Evolutionary conservation across 2,329 filamentous ascomycete species (phyloP), one percentile per base, ranked within the genome.

Genomic region (Rutstroemia sp.): DNA sequence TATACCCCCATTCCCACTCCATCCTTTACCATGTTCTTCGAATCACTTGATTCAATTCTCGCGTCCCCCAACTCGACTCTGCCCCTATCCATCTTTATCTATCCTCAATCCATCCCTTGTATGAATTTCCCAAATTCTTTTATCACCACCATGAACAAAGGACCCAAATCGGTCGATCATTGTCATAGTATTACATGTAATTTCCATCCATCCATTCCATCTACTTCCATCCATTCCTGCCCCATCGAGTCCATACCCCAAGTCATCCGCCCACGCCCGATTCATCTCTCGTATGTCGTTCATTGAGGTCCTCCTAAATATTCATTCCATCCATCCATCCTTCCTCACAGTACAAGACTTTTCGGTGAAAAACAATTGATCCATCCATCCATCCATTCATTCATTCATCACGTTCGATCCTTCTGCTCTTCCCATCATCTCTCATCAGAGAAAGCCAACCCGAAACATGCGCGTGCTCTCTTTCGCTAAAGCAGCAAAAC

Each of bases 111-210:
- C 30, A 34, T 27, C 25, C 51, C 51, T 34, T 40, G 51, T 39
- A 53, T 53, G 51, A 40, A 19, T 39, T 53, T 34, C 47, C 40
- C 51, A 38, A 47, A 50, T 39, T 44, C 40, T 39, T 36, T 36
- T 39, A 14, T 54, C 52, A 54, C 44, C 52, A 14, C 52, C 19
- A 49, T 48, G 51, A 54, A 58, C 60, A 63, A 63, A 49, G 61
- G 59, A 61, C 61, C 57, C 54, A 57, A 60, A 49, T 36, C 54
- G 61, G 61, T 58, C 61, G 61, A 51, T 57, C 61, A 52, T 57
- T 58, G 58, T 42, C 40, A 42, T 21, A 54, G 48, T 34, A 34
- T 56, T 53, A 57, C 46, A 57, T 48, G 17, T 47, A 44, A 27
- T 23, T 53, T n/a, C 44, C 51, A 19, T 36, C 52, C 56, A 60